Base-by-base conservation (phyloP, 805 yeast genomes). In the Torulaspora delbrueckii region DNA sequence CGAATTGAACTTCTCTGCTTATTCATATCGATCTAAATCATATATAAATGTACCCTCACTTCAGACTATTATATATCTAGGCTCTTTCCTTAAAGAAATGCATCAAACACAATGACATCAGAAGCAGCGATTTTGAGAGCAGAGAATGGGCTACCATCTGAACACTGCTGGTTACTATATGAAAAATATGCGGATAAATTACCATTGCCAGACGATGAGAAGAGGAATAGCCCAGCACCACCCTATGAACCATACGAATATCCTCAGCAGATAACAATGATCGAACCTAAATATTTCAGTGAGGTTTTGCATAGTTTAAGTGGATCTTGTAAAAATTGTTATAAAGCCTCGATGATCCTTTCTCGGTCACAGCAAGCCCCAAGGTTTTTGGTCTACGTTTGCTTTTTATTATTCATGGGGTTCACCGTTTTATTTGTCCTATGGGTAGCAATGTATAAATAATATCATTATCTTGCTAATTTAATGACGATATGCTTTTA, bases 111-210 rank as follows among this genome's bases (percentile, higher is more conserved):
- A 4, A 27, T 37, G 42, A 27, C 13, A 14, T 23, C 40, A 12
- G 44, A 45, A 14, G 43, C 47, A 8, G 52, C 22, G 19, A 42
- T 42, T 36, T 31, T 45, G 25, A 42, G 42, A 24, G 42, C 43
- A 8, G 45, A 42, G 25, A 36, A 40, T 13, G 30, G 42, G 3
- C 22, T 45, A 4, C 43, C 46, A 23, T 16, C 27, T 7, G 43
- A 48, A 28, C 37, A 48, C 31, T 35, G 47, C 24, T 48, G 52
- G 52, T 9, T 45, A 9, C 47, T 48, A 6, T 34, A 43, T 18
- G 48, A 46, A 33, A 49, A 43, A 31, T 49, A 40, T 26, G 46
- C 48, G 7, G 33, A 41, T 10, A 37, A 40, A 9, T 16, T 49
- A 34, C 53, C 53, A 24, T 40, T 40, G 6, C 25, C 22, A 10